Percentiles rank a stretch among this genome's conserved stretches.
phyloP scores from a whole-genome alignment of 2,329 filamentous ascomycete genomes.

The Alternaria arbusti region DNA sequence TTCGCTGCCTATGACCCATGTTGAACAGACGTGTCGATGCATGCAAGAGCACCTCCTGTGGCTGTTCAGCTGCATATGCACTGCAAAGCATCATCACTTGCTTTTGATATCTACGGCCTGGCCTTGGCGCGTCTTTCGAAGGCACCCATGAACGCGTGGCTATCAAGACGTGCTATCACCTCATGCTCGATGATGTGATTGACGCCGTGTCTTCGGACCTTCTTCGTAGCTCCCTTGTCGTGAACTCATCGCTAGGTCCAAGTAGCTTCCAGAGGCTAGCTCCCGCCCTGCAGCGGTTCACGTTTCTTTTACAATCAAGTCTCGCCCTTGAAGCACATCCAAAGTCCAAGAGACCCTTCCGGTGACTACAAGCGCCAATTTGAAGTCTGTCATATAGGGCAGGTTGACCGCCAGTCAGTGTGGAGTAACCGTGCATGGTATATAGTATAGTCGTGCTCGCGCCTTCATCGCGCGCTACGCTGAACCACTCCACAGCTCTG shows the following conservation, averaged over 20 bases:
- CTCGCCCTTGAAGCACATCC: not conserved
- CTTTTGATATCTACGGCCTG: constrained; percentile 3
- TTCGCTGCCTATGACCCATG: constrained; percentile 1
- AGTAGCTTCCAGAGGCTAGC: not conserved
- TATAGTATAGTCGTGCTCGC: constrained; percentile 12
- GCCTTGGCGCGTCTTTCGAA: not conserved
- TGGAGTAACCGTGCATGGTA: constrained; percentile 27
- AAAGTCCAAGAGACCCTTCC: constrained; percentile 10
- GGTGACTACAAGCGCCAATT: constrained; percentile 26
- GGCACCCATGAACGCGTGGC: not conserved
- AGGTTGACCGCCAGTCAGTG: constrained; percentile 32
- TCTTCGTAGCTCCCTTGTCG: not conserved
- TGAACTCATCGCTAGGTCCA: not conserved
- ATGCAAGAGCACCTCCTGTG: not conserved
- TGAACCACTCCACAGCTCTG: constrained; percentile 3
- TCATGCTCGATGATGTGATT: not conserved
- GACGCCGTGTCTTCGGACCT: constrained; percentile 1
- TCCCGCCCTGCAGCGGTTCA: constrained; percentile 1
- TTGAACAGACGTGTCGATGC: not conserved
- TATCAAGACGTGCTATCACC: not conserved
- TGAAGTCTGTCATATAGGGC: constrained; percentile 3
- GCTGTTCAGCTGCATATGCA: constrained; percentile 5
- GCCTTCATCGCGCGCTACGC: not conserved
- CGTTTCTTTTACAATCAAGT: not conserved
- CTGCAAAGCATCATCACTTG: constrained; percentile 3